Percentiles rank a stretch among this genome's conserved stretches.
Conservation (phyloP, 768 basidiomycete species). For the Pleurotus ostreatus region DNA sequence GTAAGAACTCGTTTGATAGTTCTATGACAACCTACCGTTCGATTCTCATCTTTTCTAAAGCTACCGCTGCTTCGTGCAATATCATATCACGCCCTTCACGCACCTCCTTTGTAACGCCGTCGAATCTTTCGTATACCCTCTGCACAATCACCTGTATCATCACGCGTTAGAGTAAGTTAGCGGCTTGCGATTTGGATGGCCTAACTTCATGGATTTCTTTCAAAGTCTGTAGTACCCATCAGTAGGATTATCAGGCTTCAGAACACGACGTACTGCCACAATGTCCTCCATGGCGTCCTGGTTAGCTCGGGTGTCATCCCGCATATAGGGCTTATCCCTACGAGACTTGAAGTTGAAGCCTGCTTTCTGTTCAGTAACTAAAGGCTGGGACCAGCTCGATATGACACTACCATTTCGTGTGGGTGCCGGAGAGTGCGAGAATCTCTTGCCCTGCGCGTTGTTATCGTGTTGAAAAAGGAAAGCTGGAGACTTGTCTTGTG, state of each 20-base stretch:
- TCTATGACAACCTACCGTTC: constrained; percentile 32
- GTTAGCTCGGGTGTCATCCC: background rate
- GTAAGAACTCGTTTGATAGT: background rate
- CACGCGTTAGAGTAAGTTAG: no score
- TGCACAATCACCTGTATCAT: constrained; percentile 38
- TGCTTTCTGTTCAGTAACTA: no score
- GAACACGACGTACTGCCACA: constrained; percentile 31
- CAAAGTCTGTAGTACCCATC: constrained; percentile 33
- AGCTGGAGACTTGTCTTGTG: background rate
- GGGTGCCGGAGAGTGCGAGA: background rate
- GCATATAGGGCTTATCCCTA: background rate
- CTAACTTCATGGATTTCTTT: constrained; percentile 45
- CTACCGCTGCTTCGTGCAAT: constrained; percentile 38
- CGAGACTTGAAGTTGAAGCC: background rate
- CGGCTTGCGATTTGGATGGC: background rate
- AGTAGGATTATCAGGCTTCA: background rate
- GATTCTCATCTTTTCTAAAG: constrained; percentile 38
- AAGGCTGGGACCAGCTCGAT: background rate
- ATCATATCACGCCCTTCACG: constrained; percentile 41
- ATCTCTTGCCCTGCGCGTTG: background rate
- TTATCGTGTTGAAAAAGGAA: background rate
- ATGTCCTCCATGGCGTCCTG: constrained; percentile 26
- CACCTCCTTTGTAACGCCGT: constrained; percentile 41
- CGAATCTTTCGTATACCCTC: constrained; percentile 45
- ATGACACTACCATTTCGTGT: background rate